Conservation (phyloP, 2,329 filamentous ascomycete genomes). For the Pseudohalonectria lignicola region DNA sequence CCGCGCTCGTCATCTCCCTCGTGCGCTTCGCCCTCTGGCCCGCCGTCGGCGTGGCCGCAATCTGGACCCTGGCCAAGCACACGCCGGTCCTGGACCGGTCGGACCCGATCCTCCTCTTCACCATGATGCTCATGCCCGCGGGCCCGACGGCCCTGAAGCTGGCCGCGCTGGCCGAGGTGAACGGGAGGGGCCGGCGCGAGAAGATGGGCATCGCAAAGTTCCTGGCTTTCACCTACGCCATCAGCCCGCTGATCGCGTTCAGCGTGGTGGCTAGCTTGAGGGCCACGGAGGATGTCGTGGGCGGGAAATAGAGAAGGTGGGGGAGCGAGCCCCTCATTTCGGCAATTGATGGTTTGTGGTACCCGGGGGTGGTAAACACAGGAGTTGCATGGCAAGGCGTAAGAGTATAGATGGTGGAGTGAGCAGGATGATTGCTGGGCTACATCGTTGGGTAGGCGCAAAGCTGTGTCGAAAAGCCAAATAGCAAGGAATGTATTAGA, state of each 20-base stretch:
- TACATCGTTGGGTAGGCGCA: too few species aligned
- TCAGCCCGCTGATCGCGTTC: conserved; percentile 13
- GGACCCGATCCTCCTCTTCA: conserved; percentile 58
- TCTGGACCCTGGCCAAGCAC: conserved; percentile 42
- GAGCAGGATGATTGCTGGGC: too few species aligned
- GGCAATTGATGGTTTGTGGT: too few species aligned
- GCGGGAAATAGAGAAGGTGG: too few species aligned
- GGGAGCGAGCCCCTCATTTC: too few species aligned
- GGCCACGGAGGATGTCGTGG: conserved; percentile 11
- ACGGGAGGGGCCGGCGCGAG: conserved; percentile 23
- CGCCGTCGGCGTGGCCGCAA: conserved; percentile 12
- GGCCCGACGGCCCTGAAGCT: conserved; percentile 36
- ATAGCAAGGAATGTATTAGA: too few species aligned
- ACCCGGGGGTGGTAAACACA: too few species aligned
- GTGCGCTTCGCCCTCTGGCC: conserved; percentile 54
- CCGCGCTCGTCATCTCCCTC: conserved; percentile 37
- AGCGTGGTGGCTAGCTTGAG: conserved; percentile 22
- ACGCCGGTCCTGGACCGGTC: conserved; percentile 36
- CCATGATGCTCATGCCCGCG: conserved; percentile 34
- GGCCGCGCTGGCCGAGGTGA: conserved; percentile 31
- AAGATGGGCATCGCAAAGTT: conserved; percentile 31
- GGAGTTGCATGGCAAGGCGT: too few species aligned
- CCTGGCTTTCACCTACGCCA: conserved; percentile 15
- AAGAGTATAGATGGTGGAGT: too few species aligned
- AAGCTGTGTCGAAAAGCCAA: too few species aligned